A percentile compares a stretch with the other conserved stretches of the same genome.
These are phyloP conservation scores for Hymenoscyphus repandus DNA, from an alignment of 2,329 filamentous ascomycete genomes.

Conservation along the genomic window DNA sequence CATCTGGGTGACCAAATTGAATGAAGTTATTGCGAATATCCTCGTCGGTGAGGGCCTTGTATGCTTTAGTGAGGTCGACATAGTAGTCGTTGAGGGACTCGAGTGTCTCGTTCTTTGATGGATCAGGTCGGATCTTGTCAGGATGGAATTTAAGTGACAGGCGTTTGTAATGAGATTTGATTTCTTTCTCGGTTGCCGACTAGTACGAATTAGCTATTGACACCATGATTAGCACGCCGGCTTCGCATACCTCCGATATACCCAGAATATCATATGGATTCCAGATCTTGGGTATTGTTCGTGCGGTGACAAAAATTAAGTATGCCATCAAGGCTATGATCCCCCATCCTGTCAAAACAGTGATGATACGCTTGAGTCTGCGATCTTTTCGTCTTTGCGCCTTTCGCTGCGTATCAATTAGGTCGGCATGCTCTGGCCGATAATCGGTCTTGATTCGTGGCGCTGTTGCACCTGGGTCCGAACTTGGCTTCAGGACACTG, in stretches of 20 bases:
- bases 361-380: constrained; percentile 75
- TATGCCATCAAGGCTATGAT: constrained; percentile 89
- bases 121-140: constrained; percentile 83
- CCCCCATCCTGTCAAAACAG: constrained; percentile 72
- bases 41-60: constrained; percentile 96
- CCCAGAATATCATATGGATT: constrained; percentile 95
- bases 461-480: constrained; percentile 71
- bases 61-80: constrained; percentile 94
- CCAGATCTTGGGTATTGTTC: constrained; percentile 73
- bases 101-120: constrained; percentile 80
- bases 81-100: constrained; percentile 83
- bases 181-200: constrained; percentile 81
- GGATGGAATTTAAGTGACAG: constrained; percentile 85
- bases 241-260: constrained; percentile 63
- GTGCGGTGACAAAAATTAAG: constrained; percentile 75
- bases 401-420: constrained; percentile 76
- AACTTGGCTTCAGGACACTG: constrained; percentile 74
- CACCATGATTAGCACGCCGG: neutral
- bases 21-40: constrained; percentile 96
- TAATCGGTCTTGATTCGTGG: constrained; percentile 78
- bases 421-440: constrained; percentile 73
- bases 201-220: constrained; percentile 34
- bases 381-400: constrained; percentile 88
- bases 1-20: constrained; percentile 92
- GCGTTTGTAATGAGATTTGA: constrained; percentile 85